These are phyloP conservation scores for Claviceps sp. DNA, from an alignment of 2,329 filamentous ascomycete genomes.

Conservation along the genomic window DNA sequence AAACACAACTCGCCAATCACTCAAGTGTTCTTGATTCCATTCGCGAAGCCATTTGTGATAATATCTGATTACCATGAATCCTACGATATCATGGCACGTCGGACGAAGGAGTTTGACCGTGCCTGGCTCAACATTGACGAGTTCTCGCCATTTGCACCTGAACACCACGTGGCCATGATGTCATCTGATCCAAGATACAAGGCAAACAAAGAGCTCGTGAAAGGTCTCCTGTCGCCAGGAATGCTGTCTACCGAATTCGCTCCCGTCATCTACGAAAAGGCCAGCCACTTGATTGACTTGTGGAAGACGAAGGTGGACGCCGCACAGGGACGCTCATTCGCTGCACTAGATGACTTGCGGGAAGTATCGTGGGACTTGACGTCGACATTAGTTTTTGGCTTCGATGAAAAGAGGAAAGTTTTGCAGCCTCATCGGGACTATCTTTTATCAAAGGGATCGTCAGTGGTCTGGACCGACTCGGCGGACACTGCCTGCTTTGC, in stretches of 20 bases:
- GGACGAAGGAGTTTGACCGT: background rate
- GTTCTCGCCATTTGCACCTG: constrained; percentile 1
- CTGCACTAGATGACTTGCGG: constrained; percentile 16
- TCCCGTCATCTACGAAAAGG: constrained; percentile 18
- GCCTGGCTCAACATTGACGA: background rate
- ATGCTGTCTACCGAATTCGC: constrained; percentile 16
- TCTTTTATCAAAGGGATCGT: background rate
- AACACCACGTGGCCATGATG: constrained; percentile 16
- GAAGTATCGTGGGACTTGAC: constrained; percentile 19
- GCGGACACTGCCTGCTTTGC: background rate
- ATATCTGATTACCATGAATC: background rate
- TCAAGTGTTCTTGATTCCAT: background rate
- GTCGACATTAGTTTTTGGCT: background rate
- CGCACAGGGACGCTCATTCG: constrained; percentile 16
- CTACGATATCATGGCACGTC: background rate
- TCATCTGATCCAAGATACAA: constrained; percentile 15
- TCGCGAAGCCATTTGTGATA: background rate
- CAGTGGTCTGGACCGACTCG: background rate
- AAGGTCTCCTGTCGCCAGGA: constrained; percentile 17
- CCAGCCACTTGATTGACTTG: constrained; percentile 16
- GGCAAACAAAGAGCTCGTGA: constrained; percentile 14
- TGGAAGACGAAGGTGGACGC: constrained; percentile 17
- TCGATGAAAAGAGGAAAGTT: background rate
- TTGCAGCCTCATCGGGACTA: background rate
- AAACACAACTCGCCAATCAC: background rate